Base-by-base conservation (phyloP, 2,329 filamentous ascomycete species). In the Fusarium poae region DNA sequence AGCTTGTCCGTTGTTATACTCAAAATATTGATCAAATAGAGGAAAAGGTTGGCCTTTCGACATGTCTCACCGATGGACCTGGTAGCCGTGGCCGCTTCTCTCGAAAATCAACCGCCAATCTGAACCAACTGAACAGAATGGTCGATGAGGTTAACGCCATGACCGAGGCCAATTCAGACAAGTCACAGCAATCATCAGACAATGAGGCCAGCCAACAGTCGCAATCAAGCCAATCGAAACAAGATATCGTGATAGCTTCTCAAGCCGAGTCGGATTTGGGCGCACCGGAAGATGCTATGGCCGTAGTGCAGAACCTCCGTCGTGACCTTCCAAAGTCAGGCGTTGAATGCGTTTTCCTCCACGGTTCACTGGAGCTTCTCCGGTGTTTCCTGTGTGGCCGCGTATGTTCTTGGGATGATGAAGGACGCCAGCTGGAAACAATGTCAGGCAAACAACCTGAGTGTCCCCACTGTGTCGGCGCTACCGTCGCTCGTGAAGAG, bases 11-110 rank as follows among this genome's bases (percentile, higher is more conserved):
- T 39, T 91, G 90, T 72, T 93, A 93, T 72, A 92, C 90, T 0
- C 90, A 93, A 70, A 93, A 92, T 67, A 92, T 93, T 68, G 90
- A 93, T 70, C 88, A 89, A 65, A 86, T 93, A 9, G 91, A 93
- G 74, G 88, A 89, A 72, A 88, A 90, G 58, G 89, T 91, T 43
- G 90, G 90, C 5, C 80, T 92, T 5, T 87, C 84, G 18, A 91
- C 89, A 0, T 85, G 89, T 55, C 81, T 92, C 11, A 79, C 82
- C 13, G 82, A 86, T 32, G 90, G 90, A 0, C 85, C 88, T 2
- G 91, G 90, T 2, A 88, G 84, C 69, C 84, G 86, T 40, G 84
- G 85, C 13, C 82, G 88, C 3, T 90, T 90, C 71, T 88, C 85
- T 46, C 82, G 84, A 67, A 83, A 81, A 62, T 82, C 81, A 45